These are phyloP conservation scores for Chlorella ohadii DNA, from an alignment of 139 green algal genomes.

Conservation along the genomic window DNA sequence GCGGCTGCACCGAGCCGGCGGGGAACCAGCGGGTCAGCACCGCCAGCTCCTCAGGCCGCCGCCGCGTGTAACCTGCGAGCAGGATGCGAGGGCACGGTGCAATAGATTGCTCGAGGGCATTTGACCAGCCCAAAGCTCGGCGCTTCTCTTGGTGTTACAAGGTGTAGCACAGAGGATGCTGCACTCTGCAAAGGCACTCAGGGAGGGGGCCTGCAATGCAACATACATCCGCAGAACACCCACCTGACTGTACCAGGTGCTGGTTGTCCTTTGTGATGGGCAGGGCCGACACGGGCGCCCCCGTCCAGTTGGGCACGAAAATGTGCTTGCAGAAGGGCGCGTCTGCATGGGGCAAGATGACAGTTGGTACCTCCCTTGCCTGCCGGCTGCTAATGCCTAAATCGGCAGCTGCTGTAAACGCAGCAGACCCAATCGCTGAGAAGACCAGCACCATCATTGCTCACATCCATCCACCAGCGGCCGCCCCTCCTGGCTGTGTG, in stretches of 20 bases:
- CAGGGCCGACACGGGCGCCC: slow-evolving; percentile 68
- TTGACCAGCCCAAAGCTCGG: too few species aligned
- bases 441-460: too few species aligned
- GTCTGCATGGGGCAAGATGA: slow-evolving; percentile 35
- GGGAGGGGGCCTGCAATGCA: too few species aligned
- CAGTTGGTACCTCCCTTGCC: too few species aligned
- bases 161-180: too few species aligned
- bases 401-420: too few species aligned
- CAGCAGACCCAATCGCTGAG: too few species aligned
- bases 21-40: slow-evolving; percentile 91
- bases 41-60: slow-evolving; percentile 85
- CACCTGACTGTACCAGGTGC: slow-evolving; percentile 65
- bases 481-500: slow-evolving; percentile 35
- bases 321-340: slow-evolving; percentile 97
- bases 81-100: too few species aligned
- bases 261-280: slow-evolving; percentile 82
- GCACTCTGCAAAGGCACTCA: too few species aligned
- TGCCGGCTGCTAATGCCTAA: too few species aligned
- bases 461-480: slow-evolving; percentile 80
- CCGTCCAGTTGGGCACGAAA: slow-evolving; percentile 91
- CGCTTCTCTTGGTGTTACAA: too few species aligned
- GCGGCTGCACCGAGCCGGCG: slow-evolving; percentile 50
- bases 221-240: neutral
- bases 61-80: slow-evolving; percentile 72
- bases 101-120: too few species aligned